phyloP scores from a whole-genome alignment of 768 basidiomycete species.

The Roridomyces roridus region DNA sequence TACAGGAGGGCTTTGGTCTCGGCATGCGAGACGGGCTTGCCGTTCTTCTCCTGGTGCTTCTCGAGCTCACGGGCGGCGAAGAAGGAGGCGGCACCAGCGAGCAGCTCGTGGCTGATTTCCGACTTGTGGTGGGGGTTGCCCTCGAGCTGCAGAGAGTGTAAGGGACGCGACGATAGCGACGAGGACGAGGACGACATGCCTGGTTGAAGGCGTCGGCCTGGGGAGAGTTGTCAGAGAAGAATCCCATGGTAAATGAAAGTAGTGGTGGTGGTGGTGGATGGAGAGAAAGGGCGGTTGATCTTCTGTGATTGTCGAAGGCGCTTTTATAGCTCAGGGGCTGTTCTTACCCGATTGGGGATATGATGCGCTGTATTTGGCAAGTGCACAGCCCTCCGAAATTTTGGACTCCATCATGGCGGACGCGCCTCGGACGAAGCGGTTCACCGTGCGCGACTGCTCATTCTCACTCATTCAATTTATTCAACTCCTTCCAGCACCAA shows the following conservation, averaged over 20 bases:
- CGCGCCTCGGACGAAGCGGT: slow-evolving; percentile 50
- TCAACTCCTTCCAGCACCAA: slow-evolving; percentile 57
- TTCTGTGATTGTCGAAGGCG: background rate
- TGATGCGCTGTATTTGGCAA: background rate
- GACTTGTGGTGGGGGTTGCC: slow-evolving; percentile 48
- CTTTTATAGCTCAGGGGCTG: too few species aligned
- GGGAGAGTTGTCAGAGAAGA: slow-evolving; percentile 24
- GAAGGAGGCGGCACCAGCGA: slow-evolving; percentile 61
- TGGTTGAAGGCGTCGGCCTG: slow-evolving; percentile 30
- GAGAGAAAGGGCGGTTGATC: slow-evolving; percentile 2
- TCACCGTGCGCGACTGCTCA: slow-evolving; percentile 47
- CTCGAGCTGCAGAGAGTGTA: slow-evolving; percentile 32
- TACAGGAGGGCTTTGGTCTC: slow-evolving; percentile 54
- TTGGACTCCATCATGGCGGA: slow-evolving; percentile 2
- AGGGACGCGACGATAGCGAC: background rate
- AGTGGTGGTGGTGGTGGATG: background rate
- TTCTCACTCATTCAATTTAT: background rate
- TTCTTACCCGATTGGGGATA: background rate
- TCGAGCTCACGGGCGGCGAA: slow-evolving; percentile 23
- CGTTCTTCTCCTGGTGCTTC: slow-evolving; percentile 48
- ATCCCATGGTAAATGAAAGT: slow-evolving; percentile 19
- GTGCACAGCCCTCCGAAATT: too few species aligned
- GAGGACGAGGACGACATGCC: background rate
- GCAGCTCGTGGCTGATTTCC: slow-evolving; percentile 56
- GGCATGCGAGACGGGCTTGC: slow-evolving; percentile 48